Conservation (phyloP, 495 filamentous ascomycete genomes). For the Penicillium mononematosum region DNA sequence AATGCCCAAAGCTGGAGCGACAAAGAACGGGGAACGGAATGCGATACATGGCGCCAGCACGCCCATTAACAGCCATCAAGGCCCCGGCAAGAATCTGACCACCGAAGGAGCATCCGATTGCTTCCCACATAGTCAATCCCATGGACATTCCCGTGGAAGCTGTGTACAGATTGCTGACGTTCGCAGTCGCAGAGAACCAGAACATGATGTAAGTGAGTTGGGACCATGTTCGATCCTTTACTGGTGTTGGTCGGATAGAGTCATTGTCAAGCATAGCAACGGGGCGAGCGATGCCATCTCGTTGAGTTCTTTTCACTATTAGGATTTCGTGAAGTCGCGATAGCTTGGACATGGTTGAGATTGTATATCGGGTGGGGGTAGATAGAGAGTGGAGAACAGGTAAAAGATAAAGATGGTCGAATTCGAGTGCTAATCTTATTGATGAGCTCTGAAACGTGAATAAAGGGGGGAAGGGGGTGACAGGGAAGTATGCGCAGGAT, state of each 20-base stretch:
- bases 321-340: constrained; percentile 20
- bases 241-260: constrained; percentile 36
- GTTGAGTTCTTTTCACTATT: constrained; percentile 25
- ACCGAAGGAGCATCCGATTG: constrained; percentile 31
- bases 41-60: constrained; percentile 40
- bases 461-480: neutral
- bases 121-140: constrained; percentile 41
- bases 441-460: neutral
- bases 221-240: constrained; percentile 36
- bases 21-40: constrained; percentile 39
- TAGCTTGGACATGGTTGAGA: constrained; percentile 16
- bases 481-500: neutral
- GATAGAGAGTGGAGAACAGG: neutral
- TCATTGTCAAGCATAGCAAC: constrained; percentile 36
- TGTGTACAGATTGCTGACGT: constrained; percentile 39
- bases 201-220: constrained; percentile 40
- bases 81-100: constrained; percentile 33
- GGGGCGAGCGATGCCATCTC: constrained; percentile 20
- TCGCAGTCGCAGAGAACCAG: constrained; percentile 43
- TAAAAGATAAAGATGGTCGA: neutral
- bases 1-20: constrained; percentile 36
- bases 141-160: constrained; percentile 37
- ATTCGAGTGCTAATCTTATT: neutral
- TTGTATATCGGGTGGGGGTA: neutral
- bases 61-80: constrained; percentile 39